Percentiles rank a stretch among this genome's conserved stretches.
These are phyloP conservation scores for Hortaea sp. DNA, from an alignment of 2,329 filamentous ascomycete genomes.

Conservation along the genomic window DNA sequence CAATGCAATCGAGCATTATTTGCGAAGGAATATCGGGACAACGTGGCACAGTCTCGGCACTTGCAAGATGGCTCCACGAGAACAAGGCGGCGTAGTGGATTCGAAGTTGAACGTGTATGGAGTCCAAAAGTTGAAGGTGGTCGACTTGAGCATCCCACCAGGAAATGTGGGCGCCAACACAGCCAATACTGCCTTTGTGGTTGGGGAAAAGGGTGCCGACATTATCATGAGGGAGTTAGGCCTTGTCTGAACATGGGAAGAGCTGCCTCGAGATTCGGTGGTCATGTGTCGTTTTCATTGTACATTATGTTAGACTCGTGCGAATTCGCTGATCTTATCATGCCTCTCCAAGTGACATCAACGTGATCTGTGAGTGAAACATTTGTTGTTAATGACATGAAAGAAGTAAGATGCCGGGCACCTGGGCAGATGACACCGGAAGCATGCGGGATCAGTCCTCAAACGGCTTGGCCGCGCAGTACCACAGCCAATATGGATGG, in stretches of 20 bases:
- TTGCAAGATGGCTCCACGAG: conserved; percentile 26
- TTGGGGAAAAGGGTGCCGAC: conserved; percentile 33
- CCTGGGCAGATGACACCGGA: too few relatives aligned
- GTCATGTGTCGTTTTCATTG: too few relatives aligned
- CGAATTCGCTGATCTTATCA: too few relatives aligned
- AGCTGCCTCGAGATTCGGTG: too few relatives aligned
- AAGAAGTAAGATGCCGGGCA: too few relatives aligned
- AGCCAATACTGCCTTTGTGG: conserved; percentile 34
- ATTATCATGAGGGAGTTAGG: conserved; percentile 31
- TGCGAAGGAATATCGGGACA: conserved; percentile 30
- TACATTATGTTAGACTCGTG: too few relatives aligned
- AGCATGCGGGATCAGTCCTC: too few relatives aligned
- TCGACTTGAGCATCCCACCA: conserved; percentile 32
- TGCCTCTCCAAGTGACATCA: too few relatives aligned
- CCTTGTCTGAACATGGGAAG: background rate
- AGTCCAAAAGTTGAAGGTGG: conserved; percentile 30
- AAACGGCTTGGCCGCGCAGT: too few relatives aligned
- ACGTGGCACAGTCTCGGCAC: conserved; percentile 33
- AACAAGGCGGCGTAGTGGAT: conserved; percentile 31
- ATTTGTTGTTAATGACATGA: too few relatives aligned
- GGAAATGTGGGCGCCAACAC: conserved; percentile 37
- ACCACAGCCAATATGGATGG: too few relatives aligned
- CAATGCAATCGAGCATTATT: conserved; percentile 29
- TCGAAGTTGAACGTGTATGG: conserved; percentile 30
- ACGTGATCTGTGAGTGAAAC: too few relatives aligned